phyloP scores from a whole-genome alignment of 139 green algal genomes.

The Chloropicon primus region DNA sequence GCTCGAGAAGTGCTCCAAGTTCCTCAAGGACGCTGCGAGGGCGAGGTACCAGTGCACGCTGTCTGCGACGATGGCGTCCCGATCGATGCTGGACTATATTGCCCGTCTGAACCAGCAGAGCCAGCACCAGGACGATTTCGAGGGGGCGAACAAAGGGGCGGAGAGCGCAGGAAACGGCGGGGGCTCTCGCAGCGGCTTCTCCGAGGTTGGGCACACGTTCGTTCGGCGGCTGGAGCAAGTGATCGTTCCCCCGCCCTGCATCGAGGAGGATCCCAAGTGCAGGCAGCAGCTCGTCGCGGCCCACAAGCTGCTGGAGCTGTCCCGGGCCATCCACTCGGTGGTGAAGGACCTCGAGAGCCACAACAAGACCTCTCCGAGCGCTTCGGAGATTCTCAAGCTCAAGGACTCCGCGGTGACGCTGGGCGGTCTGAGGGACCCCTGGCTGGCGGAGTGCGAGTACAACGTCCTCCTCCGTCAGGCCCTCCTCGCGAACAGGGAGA shows the following conservation, averaged over 20 bases:
- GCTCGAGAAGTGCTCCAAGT: neutral
- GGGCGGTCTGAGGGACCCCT: neutral
- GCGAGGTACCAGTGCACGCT: neutral
- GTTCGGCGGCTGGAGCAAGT: neutral
- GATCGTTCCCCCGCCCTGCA: neutral
- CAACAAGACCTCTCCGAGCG: neutral
- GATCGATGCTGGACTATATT: neutral
- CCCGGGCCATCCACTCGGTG: neutral
- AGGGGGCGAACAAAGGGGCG: neutral
- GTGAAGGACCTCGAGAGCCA: neutral
- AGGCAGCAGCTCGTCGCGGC: neutral
- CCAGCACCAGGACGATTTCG: too few species aligned
- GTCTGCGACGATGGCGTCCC: neutral
- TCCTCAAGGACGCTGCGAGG: neutral
- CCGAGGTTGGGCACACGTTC: neutral
- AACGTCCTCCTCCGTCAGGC: neutral
- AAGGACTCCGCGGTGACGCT: neutral
- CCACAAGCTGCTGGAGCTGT: neutral
- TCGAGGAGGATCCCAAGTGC: neutral
- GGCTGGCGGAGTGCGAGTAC: neutral
- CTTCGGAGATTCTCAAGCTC: neutral
- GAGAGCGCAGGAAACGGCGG: neutral
- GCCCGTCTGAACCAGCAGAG: neutral
- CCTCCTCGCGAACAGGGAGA: neutral
- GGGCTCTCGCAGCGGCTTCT: too few species aligned